Evolutionary conservation across 495 filamentous ascomycete species (phyloP), one percentile per base, ranked within the genome.

Genomic region (Rhypophila decipiens): DNA sequence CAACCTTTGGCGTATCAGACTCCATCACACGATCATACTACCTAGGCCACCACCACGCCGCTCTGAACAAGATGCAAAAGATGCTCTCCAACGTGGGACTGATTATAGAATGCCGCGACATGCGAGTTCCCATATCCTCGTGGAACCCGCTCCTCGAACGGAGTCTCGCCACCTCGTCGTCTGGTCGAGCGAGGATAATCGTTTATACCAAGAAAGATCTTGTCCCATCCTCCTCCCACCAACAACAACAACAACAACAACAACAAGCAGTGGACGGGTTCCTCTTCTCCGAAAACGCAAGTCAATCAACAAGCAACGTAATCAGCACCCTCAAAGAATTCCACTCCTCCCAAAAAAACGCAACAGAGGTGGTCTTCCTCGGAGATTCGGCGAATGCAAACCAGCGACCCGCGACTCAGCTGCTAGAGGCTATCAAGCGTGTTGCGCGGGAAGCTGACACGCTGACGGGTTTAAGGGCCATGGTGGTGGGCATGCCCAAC

Each of bases 401-500:
- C n/a, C n/a, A 31, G 24, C 21, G 22, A 27, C 13, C 19, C 47
- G 7, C 13, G 27, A 18, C 29, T 21, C 44, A 27, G 35, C 56
- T 76, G 3, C 61, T 72, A 11, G 53, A 54, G 12, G 47, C 53
- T 43, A 52, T 73, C 36, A 65, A 64, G 31, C 34, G 27, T 11
- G 53, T 62, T 42, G 68, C 69, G 3, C 50, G 49, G 33, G 56
- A 58, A 1, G 46, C 54, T 29, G 61, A 71, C 42, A 42, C 40
- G 10, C 55, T 74, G 4, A 63, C 65, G 5, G 88, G 89, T 2
- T 78, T 86, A 44, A 81, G 89, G 21, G 77, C 88, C 44, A 75
- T 98, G 62, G 79, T 97, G 1, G 90, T 96, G 15, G 93, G 93
- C 22, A 96, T 98, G 91, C 93, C 93, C 5, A 98, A 98, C 65